Conservation (phyloP, 2,329 filamentous ascomycete genomes). For the Aspergillus vadensis region DNA sequence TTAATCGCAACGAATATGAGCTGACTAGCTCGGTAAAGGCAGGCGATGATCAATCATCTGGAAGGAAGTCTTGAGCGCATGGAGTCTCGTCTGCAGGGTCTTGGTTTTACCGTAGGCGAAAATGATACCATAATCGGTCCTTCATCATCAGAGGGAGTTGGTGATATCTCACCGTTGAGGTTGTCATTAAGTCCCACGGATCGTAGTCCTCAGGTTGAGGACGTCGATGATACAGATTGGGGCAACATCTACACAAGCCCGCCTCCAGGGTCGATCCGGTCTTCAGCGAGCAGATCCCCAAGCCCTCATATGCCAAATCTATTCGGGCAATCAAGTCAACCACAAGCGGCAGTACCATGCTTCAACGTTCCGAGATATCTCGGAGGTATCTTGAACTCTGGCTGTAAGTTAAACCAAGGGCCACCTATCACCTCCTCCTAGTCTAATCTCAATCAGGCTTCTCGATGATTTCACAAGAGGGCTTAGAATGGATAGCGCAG, state of each 20-base stretch:
- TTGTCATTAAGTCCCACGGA: not conserved
- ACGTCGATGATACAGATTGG: not conserved
- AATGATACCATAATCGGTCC: not conserved
- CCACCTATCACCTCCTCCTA: not conserved
- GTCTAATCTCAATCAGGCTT: conserved; percentile 12
- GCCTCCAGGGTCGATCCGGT: not conserved
- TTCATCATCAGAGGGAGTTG: not conserved
- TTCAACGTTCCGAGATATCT: conserved; percentile 18
- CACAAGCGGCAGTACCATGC: not conserved
- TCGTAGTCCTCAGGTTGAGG: not conserved
- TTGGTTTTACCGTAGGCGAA: conserved; percentile 14
- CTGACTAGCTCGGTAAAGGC: not conserved
- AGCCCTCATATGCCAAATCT: not conserved
- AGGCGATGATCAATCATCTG: conserved; percentile 22
- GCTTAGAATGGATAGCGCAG: conserved; percentile 19
- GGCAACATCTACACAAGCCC: not conserved
- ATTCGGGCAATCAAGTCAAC: not conserved
- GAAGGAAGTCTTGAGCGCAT: conserved; percentile 21
- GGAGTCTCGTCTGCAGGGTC: conserved; percentile 16
- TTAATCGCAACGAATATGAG: not conserved
- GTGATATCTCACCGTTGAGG: not conserved
- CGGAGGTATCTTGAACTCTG: conserved; percentile 6
- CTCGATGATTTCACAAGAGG: conserved; percentile 14
- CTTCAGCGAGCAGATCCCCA: not conserved
- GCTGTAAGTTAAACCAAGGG: conserved; percentile 7